Evolutionary conservation across 2,329 filamentous ascomycete species (phyloP).

Genomic region (Passalora sequoiae): DNA sequence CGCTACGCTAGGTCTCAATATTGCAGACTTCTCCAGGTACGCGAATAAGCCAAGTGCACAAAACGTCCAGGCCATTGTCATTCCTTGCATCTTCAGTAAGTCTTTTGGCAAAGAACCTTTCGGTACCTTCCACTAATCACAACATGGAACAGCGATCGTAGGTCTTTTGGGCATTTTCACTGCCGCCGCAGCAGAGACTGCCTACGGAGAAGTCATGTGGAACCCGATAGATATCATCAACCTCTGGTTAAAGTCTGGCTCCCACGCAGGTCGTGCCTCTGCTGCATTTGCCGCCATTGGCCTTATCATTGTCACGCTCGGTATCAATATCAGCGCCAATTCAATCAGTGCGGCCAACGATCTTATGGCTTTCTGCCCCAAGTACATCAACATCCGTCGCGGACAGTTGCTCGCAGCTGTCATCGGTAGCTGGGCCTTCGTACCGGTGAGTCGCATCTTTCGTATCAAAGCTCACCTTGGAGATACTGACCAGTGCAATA

Average conservation of each 20-base stretch:
- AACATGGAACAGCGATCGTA: slow-evolving; percentile 29
- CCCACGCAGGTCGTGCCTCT: slow-evolving; percentile 24
- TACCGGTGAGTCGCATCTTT: slow-evolving; percentile 21
- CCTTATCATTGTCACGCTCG: slow-evolving; percentile 50
- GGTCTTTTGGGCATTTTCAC: slow-evolving; percentile 48
- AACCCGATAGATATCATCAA: slow-evolving; percentile 36
- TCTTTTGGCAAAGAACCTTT: slow-evolving; percentile 17
- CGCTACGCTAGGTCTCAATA: slow-evolving; percentile 33
- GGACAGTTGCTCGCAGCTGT: slow-evolving; percentile 35
- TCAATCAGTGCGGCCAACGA: slow-evolving; percentile 52
- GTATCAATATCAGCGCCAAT: slow-evolving; percentile 51
- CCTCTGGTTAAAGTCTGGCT: slow-evolving; percentile 22
- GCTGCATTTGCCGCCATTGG: slow-evolving; percentile 27
- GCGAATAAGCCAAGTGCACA: slow-evolving; percentile 28
- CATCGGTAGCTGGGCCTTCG: slow-evolving; percentile 36
- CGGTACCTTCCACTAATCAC: background rate
- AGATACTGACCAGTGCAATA: background rate
- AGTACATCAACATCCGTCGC: slow-evolving; percentile 45
- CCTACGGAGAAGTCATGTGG: slow-evolving; percentile 45
- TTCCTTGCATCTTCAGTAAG: slow-evolving; percentile 47
- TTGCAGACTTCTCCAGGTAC: slow-evolving; percentile 33
- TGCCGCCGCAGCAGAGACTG: slow-evolving; percentile 49
- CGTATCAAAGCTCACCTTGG: background rate
- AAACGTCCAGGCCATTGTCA: slow-evolving; percentile 34
- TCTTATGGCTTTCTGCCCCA: slow-evolving; percentile 47